A percentile compares a stretch with the other conserved stretches of the same genome.
Conservation (phyloP, 2,329 filamentous ascomycete genomes). For the Sclerotinia sclerotiorum region DNA sequence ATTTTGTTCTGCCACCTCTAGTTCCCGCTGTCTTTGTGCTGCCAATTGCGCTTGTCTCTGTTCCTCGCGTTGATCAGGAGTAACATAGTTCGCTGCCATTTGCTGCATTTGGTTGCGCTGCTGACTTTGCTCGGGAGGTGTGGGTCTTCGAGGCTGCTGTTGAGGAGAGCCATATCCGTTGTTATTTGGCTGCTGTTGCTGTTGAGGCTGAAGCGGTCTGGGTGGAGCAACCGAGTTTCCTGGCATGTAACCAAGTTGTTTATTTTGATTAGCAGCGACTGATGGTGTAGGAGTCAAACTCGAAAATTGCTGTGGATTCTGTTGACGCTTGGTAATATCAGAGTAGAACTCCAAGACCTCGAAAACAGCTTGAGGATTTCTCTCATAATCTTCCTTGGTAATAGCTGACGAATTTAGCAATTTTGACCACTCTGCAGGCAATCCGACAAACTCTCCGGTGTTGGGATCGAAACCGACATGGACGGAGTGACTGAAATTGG, state of each 20-base stretch:
- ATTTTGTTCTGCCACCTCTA: constrained; percentile 63
- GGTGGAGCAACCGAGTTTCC: constrained; percentile 65
- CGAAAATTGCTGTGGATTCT: constrained; percentile 68
- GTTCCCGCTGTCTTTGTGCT: constrained; percentile 52
- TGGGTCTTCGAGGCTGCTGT: constrained; percentile 44
- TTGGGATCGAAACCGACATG: constrained; percentile 97
- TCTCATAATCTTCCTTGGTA: constrained; percentile 97
- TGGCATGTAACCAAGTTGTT: constrained; percentile 58
- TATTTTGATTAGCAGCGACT: constrained; percentile 53
- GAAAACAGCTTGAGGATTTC: constrained; percentile 84
- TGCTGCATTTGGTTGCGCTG: constrained; percentile 59
- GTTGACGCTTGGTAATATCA: constrained; percentile 73
- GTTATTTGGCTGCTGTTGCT: constrained; percentile 42
- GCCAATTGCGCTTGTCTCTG: constrained; percentile 63
- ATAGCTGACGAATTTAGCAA: constrained; percentile 94
- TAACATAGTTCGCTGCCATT: constrained; percentile 55
- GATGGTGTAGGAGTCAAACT: constrained; percentile 68
- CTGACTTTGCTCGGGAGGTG: constrained; percentile 50
- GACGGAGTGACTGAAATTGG: constrained; percentile 95
- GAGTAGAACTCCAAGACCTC: constrained; percentile 85
- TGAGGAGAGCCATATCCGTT: constrained; percentile 43
- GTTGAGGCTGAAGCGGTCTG: constrained; percentile 57
- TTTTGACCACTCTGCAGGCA: constrained; percentile 96
- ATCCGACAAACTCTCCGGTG: constrained; percentile 89
- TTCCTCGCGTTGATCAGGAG: constrained; percentile 51